Conservation (phyloP, 768 basidiomycete species). For the Lactarius hatsudake region DNA sequence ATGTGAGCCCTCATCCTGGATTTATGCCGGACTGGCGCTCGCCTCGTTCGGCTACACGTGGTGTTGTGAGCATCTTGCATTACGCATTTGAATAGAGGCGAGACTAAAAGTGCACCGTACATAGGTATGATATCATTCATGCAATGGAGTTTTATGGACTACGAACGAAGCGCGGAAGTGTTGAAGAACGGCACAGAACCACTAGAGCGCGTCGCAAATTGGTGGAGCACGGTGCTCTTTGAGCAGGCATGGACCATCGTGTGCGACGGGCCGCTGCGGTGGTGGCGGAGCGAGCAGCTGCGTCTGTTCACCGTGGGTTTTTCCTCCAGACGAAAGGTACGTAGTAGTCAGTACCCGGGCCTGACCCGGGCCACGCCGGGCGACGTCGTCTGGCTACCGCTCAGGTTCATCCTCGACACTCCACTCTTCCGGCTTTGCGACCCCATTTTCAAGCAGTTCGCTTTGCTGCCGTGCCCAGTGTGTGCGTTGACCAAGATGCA, state of each 20-base stretch:
- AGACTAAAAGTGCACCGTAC: no score
- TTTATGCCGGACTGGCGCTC: conserved; percentile 37
- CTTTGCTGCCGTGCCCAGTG: no score
- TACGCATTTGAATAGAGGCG: no score
- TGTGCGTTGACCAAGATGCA: no score
- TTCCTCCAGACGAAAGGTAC: conserved; percentile 50
- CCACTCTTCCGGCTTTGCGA: no score
- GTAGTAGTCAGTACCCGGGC: conserved; percentile 8
- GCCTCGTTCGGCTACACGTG: conserved; percentile 46
- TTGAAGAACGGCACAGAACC: conserved; percentile 4
- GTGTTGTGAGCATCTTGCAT: conserved; percentile 42
- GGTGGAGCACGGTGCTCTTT: conserved; percentile 57
- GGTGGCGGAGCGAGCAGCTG: conserved; percentile 72
- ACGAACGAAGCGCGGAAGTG: conserved; percentile 33
- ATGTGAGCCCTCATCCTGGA: conserved; percentile 5
- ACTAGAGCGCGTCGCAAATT: conserved; percentile 40
- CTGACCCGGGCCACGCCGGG: no score
- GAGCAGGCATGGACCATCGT: conserved; percentile 54
- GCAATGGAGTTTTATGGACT: conserved; percentile 56
- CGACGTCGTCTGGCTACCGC: no score
- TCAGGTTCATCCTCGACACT: no score
- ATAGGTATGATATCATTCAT: conserved; percentile 45
- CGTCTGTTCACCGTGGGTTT: conserved; percentile 57
- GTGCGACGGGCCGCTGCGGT: conserved; percentile 42
- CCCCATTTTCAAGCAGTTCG: no score